Evolutionary conservation across 1,139 yeast species (phyloP).

Genomic region (Candida gigantensis): DNA sequence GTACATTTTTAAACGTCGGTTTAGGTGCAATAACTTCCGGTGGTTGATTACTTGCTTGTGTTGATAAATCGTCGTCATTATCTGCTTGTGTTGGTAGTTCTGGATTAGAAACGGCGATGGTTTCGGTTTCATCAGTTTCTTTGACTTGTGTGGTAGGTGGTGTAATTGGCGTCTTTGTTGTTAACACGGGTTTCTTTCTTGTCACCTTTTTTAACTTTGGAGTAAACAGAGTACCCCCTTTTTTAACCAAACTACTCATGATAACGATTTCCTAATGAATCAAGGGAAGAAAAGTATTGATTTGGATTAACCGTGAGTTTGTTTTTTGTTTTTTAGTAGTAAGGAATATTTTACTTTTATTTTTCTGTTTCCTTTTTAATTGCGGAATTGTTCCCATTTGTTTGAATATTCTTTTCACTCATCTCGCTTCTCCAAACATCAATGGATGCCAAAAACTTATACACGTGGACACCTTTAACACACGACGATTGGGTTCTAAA

Average conservation of each 20-base stretch:
- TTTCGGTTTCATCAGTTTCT: neutral
- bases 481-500: slow-evolving; percentile 53
- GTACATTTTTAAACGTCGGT: slow-evolving; percentile 9
- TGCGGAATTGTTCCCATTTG: too few species aligned
- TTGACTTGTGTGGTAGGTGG: slow-evolving; percentile 16
- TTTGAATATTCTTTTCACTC: neutral
- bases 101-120: neutral
- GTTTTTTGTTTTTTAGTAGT: too few species aligned
- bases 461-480: slow-evolving; percentile 12
- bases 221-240: slow-evolving; percentile 38
- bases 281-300: neutral
- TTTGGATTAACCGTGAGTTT: neutral
- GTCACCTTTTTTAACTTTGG: slow-evolving; percentile 37
- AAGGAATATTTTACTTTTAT: neutral
- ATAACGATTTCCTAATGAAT: neutral
- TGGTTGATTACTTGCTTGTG: slow-evolving; percentile 8
- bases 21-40: slow-evolving; percentile 6
- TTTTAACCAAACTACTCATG: slow-evolving; percentile 54
- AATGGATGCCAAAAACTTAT: slow-evolving; percentile 13
- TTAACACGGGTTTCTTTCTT: slow-evolving; percentile 20
- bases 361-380: neutral
- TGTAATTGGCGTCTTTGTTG: slow-evolving; percentile 24
- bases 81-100: neutral
- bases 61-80: neutral
- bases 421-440: slow-evolving; percentile 1